Base-by-base conservation (phyloP, 2,329 filamentous ascomycete species). In the Cytospora piceae region DNA sequence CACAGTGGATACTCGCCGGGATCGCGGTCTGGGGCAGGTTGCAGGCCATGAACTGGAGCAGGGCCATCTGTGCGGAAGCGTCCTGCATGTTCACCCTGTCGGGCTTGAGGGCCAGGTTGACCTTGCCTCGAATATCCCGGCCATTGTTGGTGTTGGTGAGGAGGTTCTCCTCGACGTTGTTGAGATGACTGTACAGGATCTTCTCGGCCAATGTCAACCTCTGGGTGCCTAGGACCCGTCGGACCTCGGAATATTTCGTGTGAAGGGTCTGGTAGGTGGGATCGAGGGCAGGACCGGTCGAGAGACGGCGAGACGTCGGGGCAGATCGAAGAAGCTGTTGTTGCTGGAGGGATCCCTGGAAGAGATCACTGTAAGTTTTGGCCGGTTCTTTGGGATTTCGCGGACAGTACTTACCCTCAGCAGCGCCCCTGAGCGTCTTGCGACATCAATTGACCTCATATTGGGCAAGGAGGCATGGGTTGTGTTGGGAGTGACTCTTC, bases 1-100 rank as follows among this genome's bases (percentile, higher is more conserved):
- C 95, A 80, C 95, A 99, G 82, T 99, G 95, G 72, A 98, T 97
- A 77, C 94, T 97, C 58, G 95, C 94, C 14, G 95, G 95, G 58
- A 99, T 94, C 12, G 94, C 94, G 2, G 95, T 97, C 67, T 88
- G 88, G 32, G 90, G 91, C 62, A 99, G 85, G 63, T 93, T 92
- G 78, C 95, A 99, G 32, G 92, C 92, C 94, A 99, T 99, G 84
- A 99, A 99, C 80, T 99, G 95, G 72, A 99, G 82, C 70, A 99
- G 82, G 1, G 95, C 95, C 95, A 99, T 99, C 81, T 99, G 95
- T 7, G 95, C 95, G 34, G 93, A 97, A 17, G 95, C 95, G 82
- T 99, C 95, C 80, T 99, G 95, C 95, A 99, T 99, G 70, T 96
- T 96, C 72, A 98, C 95, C 61, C 95, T 88, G 78, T 99, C 95